phyloP scores from a whole-genome alignment of 169 alveolate genomes.

The Neospora caninum region DNA sequence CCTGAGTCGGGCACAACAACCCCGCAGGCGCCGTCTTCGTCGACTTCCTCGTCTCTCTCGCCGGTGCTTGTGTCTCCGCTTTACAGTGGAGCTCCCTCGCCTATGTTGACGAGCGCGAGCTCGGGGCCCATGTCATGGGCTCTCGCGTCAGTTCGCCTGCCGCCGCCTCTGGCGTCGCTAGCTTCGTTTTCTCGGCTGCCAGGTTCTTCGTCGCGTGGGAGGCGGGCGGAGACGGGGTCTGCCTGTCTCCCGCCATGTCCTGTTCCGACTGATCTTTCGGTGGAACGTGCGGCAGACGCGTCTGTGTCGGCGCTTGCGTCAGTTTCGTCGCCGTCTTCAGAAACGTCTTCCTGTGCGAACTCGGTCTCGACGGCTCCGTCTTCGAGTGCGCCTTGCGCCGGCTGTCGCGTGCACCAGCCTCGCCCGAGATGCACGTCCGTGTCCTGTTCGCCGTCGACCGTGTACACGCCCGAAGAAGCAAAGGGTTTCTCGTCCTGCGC shows the following conservation, averaged over 20 bases:
- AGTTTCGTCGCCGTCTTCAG: not conserved
- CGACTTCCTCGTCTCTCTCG: not conserved
- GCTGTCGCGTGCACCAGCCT: too few species aligned
- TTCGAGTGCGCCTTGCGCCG: too few species aligned
- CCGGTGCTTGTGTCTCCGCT: conserved; percentile 13
- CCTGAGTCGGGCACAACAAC: not conserved
- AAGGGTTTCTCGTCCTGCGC: too few species aligned
- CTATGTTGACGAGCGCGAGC: not conserved
- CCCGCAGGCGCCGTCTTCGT: not conserved
- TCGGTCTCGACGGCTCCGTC: not conserved
- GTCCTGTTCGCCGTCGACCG: too few species aligned
- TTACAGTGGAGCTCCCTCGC: not conserved
- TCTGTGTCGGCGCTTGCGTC: too few species aligned
- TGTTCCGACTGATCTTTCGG: not conserved
- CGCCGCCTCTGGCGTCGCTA: not conserved
- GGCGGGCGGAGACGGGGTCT: not conserved
- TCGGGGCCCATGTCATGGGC: not conserved
- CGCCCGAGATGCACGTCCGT: too few species aligned
- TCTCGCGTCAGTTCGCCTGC: not conserved
- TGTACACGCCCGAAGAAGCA: too few species aligned
- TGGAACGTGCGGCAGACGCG: too few species aligned
- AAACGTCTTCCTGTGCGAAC: not conserved
- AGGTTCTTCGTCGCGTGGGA: not conserved
- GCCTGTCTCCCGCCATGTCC: not conserved
- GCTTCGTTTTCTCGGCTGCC: not conserved